These are phyloP conservation scores for Osmanthus fragrans DNA, from an alignment of 257 asterid species.

Conservation along the genomic window DNA sequence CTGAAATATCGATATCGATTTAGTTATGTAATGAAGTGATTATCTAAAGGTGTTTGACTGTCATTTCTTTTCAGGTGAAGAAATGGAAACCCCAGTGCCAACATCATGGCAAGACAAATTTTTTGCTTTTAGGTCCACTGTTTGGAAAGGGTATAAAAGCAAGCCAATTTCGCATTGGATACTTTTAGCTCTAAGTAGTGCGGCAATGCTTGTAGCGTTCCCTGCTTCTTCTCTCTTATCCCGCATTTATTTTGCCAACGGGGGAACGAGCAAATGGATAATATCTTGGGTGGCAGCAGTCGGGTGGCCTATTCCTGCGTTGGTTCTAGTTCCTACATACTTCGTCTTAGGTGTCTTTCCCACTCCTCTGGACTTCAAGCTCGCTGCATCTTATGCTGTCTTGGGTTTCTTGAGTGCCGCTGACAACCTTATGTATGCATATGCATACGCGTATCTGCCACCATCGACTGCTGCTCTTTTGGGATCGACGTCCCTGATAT, in stretches of 20 bases:
- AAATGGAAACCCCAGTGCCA: constrained; percentile 43
- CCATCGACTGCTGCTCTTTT: constrained; percentile 90
- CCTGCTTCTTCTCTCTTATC: constrained; percentile 93
- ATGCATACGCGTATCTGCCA: constrained; percentile 86
- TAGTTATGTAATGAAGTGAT: neutral
- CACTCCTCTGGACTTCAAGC: constrained; percentile 61
- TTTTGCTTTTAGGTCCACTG: constrained; percentile 29
- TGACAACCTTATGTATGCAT: constrained; percentile 90
- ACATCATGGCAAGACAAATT: constrained; percentile 39
- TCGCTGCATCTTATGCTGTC: constrained; percentile 48
- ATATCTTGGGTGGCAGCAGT: constrained; percentile 91
- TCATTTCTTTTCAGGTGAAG: constrained; percentile 32
- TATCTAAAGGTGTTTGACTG: neutral
- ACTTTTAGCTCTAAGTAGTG: constrained; percentile 61
- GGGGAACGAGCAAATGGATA: constrained; percentile 90
- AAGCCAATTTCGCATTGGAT: constrained; percentile 80
- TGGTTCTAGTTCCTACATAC: constrained; percentile 67
- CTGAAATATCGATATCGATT: neutral
- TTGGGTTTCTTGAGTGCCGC: constrained; percentile 81
- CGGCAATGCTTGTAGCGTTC: constrained; percentile 71
- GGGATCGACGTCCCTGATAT: constrained; percentile 72
- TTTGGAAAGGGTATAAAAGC: constrained; percentile 42
- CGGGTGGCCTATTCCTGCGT: constrained; percentile 83
- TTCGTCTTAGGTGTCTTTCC: constrained; percentile 53
- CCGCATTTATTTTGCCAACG: constrained; percentile 74